Conservation (phyloP, 2,329 filamentous ascomycete genomes). For the Cladosporium sp. region DNA sequence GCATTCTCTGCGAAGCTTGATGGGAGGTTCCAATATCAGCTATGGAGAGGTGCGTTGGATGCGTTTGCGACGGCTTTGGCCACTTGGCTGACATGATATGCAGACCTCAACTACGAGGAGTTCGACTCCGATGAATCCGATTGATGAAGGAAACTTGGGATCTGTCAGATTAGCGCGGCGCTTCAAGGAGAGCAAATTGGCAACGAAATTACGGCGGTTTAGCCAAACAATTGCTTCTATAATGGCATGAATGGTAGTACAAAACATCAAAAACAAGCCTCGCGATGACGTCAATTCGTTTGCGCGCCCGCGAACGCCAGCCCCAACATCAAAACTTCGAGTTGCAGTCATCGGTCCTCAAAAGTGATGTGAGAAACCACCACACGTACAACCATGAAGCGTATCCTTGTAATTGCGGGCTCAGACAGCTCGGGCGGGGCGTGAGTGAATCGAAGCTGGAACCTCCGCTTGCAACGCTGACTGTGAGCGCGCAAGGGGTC, state of each 20-base stretch:
- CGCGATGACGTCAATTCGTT: conserved; percentile 6
- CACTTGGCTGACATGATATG: background rate
- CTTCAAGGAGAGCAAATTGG: background rate
- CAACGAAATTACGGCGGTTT: too few species aligned
- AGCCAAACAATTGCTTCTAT: too few species aligned
- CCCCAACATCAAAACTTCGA: background rate
- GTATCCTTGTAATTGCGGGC: conserved; percentile 76
- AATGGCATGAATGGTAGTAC: background rate
- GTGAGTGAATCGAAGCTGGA: conserved; percentile 46
- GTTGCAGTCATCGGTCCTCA: background rate
- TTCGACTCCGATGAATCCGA: conserved; percentile 40
- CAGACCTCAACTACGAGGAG: conserved; percentile 42
- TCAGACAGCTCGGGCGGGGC: conserved; percentile 89
- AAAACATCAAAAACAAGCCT: conserved; percentile 5
- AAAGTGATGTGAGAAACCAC: conserved; percentile 2
- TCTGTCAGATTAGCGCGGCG: background rate
- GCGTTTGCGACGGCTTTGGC: background rate
- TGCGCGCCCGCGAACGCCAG: background rate
- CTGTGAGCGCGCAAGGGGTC: conserved; percentile 54
- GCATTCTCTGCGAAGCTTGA: conserved; percentile 35
- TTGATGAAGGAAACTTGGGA: conserved; percentile 18
- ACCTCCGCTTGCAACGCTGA: conserved; percentile 8
- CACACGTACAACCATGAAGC: conserved; percentile 28
- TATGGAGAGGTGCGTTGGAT: conserved; percentile 34
- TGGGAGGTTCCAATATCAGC: conserved; percentile 40